phyloP scores from a whole-genome alignment of 257 asterid genomes.

The Solanum tacnaense region DNA sequence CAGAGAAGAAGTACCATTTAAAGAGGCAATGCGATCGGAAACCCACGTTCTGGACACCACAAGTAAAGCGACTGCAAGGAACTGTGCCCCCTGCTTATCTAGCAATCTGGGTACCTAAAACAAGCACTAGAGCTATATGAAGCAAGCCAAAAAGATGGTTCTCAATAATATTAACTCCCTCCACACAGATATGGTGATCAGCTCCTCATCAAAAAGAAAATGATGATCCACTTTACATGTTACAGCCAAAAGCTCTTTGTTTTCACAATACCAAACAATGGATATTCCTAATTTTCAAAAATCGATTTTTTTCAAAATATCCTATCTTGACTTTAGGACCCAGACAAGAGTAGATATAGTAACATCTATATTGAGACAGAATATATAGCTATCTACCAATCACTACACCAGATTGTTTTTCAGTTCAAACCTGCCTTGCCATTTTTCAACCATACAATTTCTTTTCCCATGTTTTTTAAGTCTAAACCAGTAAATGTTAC shows the following conservation, averaged over 20 bases:
- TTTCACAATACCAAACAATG: not conserved
- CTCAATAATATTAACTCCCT: not conserved
- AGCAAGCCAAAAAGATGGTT: not conserved
- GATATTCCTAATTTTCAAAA: not conserved
- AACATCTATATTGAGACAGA: not conserved
- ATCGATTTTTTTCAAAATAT: not conserved
- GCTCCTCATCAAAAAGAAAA: not conserved
- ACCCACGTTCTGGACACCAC: conserved; percentile 93
- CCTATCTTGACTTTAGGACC: not conserved
- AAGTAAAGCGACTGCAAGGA: conserved; percentile 84
- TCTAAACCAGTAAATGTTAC: not conserved
- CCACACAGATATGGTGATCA: not conserved
- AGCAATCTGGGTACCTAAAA: conserved; percentile 82
- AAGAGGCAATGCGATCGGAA: conserved; percentile 95
- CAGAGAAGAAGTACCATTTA: conserved; percentile 51
- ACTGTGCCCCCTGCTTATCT: conserved; percentile 95
- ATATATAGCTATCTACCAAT: not conserved
- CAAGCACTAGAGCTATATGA: conserved; percentile 7
- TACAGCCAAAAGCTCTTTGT: not conserved
- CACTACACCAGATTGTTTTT: not conserved
- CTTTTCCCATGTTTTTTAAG: not conserved
- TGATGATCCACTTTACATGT: not conserved
- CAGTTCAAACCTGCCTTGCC: not conserved
- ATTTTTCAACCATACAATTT: not conserved
- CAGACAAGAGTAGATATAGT: not conserved